Evolutionary conservation across 2,329 filamentous ascomycete genomes (phyloP), one percentile per base, ranked within the genome.

Genomic region (Penicillium sp.): DNA sequence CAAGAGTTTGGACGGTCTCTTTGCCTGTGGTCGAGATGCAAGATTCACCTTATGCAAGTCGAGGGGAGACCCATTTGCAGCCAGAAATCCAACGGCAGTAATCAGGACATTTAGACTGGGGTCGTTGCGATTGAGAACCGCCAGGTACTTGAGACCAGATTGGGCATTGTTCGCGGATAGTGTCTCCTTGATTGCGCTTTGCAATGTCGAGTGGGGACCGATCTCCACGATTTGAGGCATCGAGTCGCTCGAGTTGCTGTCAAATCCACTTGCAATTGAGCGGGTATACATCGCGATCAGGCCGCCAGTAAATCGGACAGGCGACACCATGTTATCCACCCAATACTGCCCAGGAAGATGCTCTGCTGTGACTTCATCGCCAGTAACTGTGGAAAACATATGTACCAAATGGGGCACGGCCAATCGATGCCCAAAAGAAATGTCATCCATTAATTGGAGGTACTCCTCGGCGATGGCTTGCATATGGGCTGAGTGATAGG

Each of bases 401-500:
- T 27, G 45, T 11, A 51, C 52, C 19, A 23, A 13, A 6, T 47
- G 48, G 4, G 50, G 48, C 7, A 36, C 15, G 4, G 33, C 36
- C 3, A 53, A 23, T n/a, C 34, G 33, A 3, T 16, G 30, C 10
- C 47, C 52, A 6, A 33, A 33, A 7, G 37, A 25, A n/a, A 57
- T 21, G 2, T 41, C 41, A 1, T 53, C 52, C 46, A 61, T 54
- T 6, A 55, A 36, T 3, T 41, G 26, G 1, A 51, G 37, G 32
- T 64, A 66, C 4, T 54, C 48, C 2, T 53, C 40, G 1, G 56
- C 46, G 27, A 64, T 50, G 1, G 33, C 15, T 13, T 45, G 13
- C 56, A 62, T 59, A 28, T 61, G 54, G 16, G 45, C 40, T 5
- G 58, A 61, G 33, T 63, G 62, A 36, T 65, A 65, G 0, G 62